Evolutionary conservation across 83 land plant species (phyloP).

Genomic region (Thuja plicata): DNA sequence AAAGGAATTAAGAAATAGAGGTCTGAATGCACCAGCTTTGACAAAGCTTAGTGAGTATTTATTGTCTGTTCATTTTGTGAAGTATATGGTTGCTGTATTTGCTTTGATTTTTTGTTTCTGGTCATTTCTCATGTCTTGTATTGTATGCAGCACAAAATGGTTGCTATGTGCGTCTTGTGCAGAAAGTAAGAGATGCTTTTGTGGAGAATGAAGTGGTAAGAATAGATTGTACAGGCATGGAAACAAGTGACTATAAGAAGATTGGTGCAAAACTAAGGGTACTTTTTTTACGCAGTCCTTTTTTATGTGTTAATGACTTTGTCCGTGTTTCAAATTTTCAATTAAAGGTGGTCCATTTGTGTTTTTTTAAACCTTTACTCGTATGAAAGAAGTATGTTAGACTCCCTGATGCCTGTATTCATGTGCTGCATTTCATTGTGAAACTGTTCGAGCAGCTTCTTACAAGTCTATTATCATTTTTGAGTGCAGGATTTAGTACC

Average conservation of each 20-base stretch:
- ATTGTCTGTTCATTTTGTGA: not conserved
- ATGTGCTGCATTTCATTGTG: slow-evolving; percentile 11
- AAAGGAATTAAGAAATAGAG: slow-evolving; percentile 62
- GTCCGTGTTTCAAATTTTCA: not conserved
- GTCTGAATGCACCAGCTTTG: slow-evolving; percentile 46
- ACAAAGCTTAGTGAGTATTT: slow-evolving; percentile 64
- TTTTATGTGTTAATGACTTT: not conserved
- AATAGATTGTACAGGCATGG: slow-evolving; percentile 58
- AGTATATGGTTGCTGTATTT: not conserved
- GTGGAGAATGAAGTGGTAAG: slow-evolving; percentile 52
- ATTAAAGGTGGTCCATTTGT: not conserved
- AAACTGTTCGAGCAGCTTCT: not conserved
- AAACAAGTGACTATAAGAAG: slow-evolving; percentile 70
- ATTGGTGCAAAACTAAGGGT: slow-evolving; percentile 82
- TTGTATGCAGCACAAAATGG: slow-evolving; percentile 65
- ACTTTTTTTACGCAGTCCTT: not conserved
- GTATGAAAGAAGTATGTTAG: not conserved
- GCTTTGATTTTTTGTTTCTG: not conserved
- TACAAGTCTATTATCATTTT: not conserved
- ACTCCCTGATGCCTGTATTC: not conserved
- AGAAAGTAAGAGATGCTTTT: slow-evolving; percentile 67
- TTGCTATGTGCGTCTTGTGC: slow-evolving; percentile 66
- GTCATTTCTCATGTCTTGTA: not conserved
- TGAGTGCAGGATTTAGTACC: slow-evolving; percentile 72
- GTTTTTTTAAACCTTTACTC: not conserved